Evolutionary conservation across 2,329 filamentous ascomycete species (phyloP).

Genomic region (Exophiala mesophila): DNA sequence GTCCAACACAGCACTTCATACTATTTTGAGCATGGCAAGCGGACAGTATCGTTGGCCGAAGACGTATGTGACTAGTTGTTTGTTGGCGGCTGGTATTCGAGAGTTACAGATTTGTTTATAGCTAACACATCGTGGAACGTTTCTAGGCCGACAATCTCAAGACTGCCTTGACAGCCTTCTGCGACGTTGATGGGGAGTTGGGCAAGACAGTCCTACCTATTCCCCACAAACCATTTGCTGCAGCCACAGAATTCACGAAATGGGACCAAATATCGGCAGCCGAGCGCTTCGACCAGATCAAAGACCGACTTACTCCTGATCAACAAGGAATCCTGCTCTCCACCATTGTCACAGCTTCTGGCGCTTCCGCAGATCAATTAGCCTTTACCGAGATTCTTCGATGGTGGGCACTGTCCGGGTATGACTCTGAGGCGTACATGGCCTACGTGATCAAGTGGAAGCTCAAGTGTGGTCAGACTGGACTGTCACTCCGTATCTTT

Average conservation of each 20-base stretch:
- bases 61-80: no score
- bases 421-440: slow-evolving; percentile 37
- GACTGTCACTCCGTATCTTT: slow-evolving; percentile 43
- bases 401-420: slow-evolving; percentile 44
- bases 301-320: slow-evolving; percentile 34
- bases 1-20: slow-evolving; percentile 30
- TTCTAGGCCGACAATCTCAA: slow-evolving; percentile 1
- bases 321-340: slow-evolving; percentile 28
- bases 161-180: slow-evolving; percentile 30
- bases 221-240: slow-evolving; percentile 35
- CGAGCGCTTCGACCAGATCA: slow-evolving; percentile 41
- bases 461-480: slow-evolving; percentile 41
- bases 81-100: no score
- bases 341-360: slow-evolving; percentile 1
- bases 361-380: background rate
- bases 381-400: slow-evolving; percentile 45
- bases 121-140: background rate
- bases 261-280: slow-evolving; percentile 35
- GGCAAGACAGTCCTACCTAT: slow-evolving; percentile 39
- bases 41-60: background rate
- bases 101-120: background rate
- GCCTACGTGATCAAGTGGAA: slow-evolving; percentile 39
- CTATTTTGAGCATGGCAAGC: slow-evolving; percentile 2
- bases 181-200: slow-evolving; percentile 42
- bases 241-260: slow-evolving; percentile 34